Conservation (phyloP, 2,329 filamentous ascomycete species). For the Capronia americana region DNA sequence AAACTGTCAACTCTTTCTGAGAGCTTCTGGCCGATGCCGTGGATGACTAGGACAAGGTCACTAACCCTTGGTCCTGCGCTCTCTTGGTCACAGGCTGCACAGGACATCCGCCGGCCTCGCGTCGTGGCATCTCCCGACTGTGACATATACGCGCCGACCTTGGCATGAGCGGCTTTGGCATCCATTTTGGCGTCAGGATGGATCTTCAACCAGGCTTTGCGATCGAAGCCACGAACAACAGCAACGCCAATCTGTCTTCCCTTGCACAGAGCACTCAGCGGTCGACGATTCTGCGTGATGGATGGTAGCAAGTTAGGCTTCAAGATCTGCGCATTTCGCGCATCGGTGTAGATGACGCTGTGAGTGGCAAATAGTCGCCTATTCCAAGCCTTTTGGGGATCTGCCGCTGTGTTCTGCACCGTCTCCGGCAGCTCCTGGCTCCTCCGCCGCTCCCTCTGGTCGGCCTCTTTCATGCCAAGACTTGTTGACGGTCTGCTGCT, state of each 20-base stretch:
- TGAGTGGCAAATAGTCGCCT: conserved; percentile 69
- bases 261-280: conserved; percentile 83
- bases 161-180: conserved; percentile 52
- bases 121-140: conserved; percentile 40
- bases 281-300: conserved; percentile 79
- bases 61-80: conserved; percentile 69
- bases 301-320: conserved; percentile 87
- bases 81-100: conserved; percentile 69
- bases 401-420: conserved; percentile 34
- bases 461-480: conserved; percentile 45
- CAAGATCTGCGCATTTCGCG: conserved; percentile 77
- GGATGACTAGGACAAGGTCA: conserved; percentile 87
- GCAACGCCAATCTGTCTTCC: conserved; percentile 81
- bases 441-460: conserved; percentile 36
- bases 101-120: conserved; percentile 43
- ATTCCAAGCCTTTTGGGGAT: conserved; percentile 32
- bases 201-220: conserved; percentile 74
- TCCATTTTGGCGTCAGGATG: conserved; percentile 60
- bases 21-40: conserved; percentile 96
- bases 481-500: conserved; percentile 48
- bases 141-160: conserved; percentile 39
- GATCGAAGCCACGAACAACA: conserved; percentile 88
- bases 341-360: conserved; percentile 86
- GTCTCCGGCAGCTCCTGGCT: conserved; percentile 25
- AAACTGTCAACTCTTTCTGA: conserved; percentile 95